Evolutionary conservation across 768 basidiomycete species (phyloP).

Genomic region (Hydnomerulius pinastri): DNA sequence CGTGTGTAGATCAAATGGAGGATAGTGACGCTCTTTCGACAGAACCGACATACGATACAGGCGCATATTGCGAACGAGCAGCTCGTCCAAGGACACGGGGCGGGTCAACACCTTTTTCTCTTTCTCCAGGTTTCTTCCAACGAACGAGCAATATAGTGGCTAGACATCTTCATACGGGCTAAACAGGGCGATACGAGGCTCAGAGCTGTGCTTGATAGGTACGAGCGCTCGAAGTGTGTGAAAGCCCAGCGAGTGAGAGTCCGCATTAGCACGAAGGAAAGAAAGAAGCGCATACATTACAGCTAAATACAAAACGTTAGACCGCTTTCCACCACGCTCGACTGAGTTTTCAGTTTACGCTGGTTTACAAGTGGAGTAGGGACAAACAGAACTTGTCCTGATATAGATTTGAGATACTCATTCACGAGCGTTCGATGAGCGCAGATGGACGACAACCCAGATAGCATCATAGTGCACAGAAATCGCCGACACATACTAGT

Average conservation of each 20-base stretch:
- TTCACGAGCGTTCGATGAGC: too few relatives aligned
- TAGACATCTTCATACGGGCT: slow-evolving; percentile 57
- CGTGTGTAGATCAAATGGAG: slow-evolving; percentile 69
- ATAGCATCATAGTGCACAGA: too few relatives aligned
- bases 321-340: too few relatives aligned
- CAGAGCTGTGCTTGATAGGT: slow-evolving; percentile 52
- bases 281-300: slow-evolving; percentile 47
- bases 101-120: slow-evolving; percentile 31
- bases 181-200: slow-evolving; percentile 51
- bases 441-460: too few relatives aligned
- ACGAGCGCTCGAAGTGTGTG: slow-evolving; percentile 76
- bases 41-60: slow-evolving; percentile 54
- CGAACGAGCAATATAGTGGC: slow-evolving; percentile 54
- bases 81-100: slow-evolving; percentile 59
- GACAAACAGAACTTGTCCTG: too few relatives aligned
- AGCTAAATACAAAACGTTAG: too few relatives aligned
- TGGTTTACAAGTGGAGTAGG: too few relatives aligned
- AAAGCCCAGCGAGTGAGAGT: too few relatives aligned
- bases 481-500: too few relatives aligned
- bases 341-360: too few relatives aligned
- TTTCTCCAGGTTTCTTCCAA: neutral
- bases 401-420: too few relatives aligned
- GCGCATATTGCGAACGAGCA: slow-evolving; percentile 47
- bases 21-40: slow-evolving; percentile 54
- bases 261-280: too few relatives aligned